These are phyloP conservation scores for Cystofilobasidium capitatum DNA, from an alignment of 768 basidiomycete species.

Conservation along the genomic window DNA sequence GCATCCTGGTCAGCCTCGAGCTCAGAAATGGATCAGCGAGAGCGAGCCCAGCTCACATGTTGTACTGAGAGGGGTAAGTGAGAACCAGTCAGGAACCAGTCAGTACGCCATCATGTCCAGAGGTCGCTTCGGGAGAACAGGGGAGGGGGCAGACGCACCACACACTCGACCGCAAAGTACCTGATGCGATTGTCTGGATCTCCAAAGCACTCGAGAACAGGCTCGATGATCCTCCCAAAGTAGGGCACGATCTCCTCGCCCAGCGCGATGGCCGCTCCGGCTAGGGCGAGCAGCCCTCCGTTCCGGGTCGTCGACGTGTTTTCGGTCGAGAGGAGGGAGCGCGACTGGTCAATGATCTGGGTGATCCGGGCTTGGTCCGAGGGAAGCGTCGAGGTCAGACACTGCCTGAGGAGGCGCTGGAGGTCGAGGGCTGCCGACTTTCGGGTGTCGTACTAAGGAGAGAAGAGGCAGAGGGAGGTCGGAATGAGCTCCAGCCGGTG, in stretches of 20 bases:
- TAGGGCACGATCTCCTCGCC: conserved; percentile 87
- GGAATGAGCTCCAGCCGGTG: too few species aligned
- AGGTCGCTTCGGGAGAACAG: too few species aligned
- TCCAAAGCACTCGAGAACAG: conserved; percentile 79
- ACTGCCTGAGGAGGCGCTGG: conserved; percentile 84
- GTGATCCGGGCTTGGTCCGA: conserved; percentile 70
- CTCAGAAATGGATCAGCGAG: too few species aligned
- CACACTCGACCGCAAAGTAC: conserved; percentile 94
- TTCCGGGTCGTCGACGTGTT: conserved; percentile 82
- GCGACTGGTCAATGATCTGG: conserved; percentile 85
- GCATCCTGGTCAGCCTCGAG: background rate
- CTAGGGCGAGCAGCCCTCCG: conserved; percentile 90
- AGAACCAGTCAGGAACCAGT: background rate
- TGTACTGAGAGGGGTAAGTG: conserved; percentile 48
- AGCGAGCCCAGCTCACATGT: conserved; percentile 47
- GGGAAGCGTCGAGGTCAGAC: conserved; percentile 30
- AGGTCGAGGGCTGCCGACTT: conserved; percentile 91
- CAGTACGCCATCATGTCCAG: background rate
- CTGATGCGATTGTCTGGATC: conserved; percentile 83
- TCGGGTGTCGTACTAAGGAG: conserved; percentile 67
- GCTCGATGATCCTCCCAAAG: conserved; percentile 84
- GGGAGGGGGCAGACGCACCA: conserved; percentile 37
- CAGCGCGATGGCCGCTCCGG: conserved; percentile 92
- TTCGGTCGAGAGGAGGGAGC: conserved; percentile 80
- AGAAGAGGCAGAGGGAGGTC: background rate